These are phyloP conservation scores for Elsinoe fawcettii DNA, from an alignment of 2,329 filamentous ascomycete genomes.

Conservation along the genomic window DNA sequence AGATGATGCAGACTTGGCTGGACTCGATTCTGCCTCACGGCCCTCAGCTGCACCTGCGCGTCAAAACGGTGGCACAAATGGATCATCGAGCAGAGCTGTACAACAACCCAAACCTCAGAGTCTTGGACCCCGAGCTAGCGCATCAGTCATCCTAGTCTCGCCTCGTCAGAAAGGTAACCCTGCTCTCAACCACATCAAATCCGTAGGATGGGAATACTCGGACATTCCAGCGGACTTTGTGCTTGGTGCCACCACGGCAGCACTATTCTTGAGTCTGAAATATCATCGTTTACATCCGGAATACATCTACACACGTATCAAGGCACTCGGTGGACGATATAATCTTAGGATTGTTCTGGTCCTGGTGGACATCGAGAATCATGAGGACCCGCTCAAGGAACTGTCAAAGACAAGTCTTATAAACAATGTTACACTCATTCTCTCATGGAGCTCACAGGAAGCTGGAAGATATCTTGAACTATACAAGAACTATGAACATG, in stretches of 20 bases:
- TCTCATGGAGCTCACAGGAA: constrained; percentile 92
- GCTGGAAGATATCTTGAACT: constrained; percentile 88
- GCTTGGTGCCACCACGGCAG: constrained; percentile 78
- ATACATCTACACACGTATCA: constrained; percentile 92
- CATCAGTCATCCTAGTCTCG: constrained; percentile 80
- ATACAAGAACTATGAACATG: constrained; percentile 90
- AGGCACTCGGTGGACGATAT: constrained; percentile 75
- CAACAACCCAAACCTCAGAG: constrained; percentile 85
- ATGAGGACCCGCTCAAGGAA: constrained; percentile 82
- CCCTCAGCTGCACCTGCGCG: constrained; percentile 21
- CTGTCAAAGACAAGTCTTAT: constrained; percentile 86
- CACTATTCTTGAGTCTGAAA: constrained; percentile 87
- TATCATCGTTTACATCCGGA: constrained; percentile 96
- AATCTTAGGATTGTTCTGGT: constrained; percentile 76
- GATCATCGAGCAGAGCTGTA: constrained; percentile 42
- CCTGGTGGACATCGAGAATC: constrained; percentile 92
- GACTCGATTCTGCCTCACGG: constrained; percentile 33
- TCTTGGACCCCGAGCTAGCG: constrained; percentile 57
- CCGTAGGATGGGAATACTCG: constrained; percentile 89
- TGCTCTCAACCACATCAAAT: constrained; percentile 72
- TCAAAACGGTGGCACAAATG: constrained; percentile 21
- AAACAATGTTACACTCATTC: constrained; percentile 83
- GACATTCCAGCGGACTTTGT: constrained; percentile 95
- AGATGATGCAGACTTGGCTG: constrained; percentile 32
- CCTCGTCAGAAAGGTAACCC: constrained; percentile 93